Evolutionary conservation across 345 rosid genomes (phyloP).

Genomic region (Aethionema arabicum): DNA sequence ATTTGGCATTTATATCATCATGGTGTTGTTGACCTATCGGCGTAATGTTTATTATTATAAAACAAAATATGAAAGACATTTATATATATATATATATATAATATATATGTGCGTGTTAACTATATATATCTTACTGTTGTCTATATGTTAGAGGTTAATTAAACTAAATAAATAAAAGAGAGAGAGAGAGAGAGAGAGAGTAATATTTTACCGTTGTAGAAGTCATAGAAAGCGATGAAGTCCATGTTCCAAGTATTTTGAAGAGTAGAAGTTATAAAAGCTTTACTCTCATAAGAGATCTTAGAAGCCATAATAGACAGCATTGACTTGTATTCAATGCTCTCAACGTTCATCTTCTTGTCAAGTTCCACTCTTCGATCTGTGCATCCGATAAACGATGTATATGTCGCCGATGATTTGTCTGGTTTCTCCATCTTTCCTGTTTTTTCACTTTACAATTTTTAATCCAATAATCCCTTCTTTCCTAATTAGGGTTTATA

Average conservation of each 20-base stretch:
- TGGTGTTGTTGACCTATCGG: slow-evolving; percentile 21
- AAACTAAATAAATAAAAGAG: neutral
- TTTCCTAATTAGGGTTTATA: too few relatives aligned
- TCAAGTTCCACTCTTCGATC: slow-evolving; percentile 50
- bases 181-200: neutral
- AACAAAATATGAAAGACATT: slow-evolving; percentile 7
- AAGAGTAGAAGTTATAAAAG: slow-evolving; percentile 38
- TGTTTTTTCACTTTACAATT: slow-evolving; percentile 15
- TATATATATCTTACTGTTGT: neutral
- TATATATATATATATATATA: neutral
- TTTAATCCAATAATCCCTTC: too few relatives aligned
- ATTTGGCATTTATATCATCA: slow-evolving; percentile 21
- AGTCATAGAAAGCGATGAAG: slow-evolving; percentile 42
- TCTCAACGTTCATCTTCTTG: slow-evolving; percentile 32
- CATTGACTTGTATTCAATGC: slow-evolving; percentile 40
- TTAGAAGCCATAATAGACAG: slow-evolving; percentile 60
- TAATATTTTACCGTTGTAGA: slow-evolving; percentile 44
- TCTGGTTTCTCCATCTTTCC: slow-evolving; percentile 47
- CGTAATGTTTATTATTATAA: neutral
- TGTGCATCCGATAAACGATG: slow-evolving; percentile 39
- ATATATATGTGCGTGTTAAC: neutral
- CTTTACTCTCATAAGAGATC: slow-evolving; percentile 47
- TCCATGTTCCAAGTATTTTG: slow-evolving; percentile 50
- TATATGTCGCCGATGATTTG: slow-evolving; percentile 39
- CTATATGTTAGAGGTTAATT: neutral